Evolutionary conservation across 306 rosid species (phyloP).

Genomic region (Gastrolobium bilobum): DNA sequence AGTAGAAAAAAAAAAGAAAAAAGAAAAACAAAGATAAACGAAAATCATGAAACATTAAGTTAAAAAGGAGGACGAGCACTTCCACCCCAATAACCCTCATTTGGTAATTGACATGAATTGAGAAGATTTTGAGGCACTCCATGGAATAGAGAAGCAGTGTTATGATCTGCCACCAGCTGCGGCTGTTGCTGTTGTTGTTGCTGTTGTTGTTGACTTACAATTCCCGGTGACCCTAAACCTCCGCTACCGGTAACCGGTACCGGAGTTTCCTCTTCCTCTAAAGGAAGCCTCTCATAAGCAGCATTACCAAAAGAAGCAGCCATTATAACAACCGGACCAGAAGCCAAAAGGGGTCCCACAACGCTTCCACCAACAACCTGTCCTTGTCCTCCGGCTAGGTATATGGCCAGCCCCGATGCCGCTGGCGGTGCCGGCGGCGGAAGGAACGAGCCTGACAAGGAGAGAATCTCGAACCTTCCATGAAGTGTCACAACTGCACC

Average conservation of each 20-base stretch:
- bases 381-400: constrained; percentile 89
- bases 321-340: constrained; percentile 92
- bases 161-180: constrained; percentile 68
- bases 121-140: constrained; percentile 88
- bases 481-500: constrained; percentile 89
- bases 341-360: constrained; percentile 79
- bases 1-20: neutral
- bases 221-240: constrained; percentile 71
- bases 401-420: constrained; percentile 79
- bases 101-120: constrained; percentile 83
- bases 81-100: constrained; percentile 86
- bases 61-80: constrained; percentile 79
- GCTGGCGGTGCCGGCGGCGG: constrained; percentile 95
- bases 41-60: constrained; percentile 45
- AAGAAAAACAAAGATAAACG: constrained; percentile 41
- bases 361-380: constrained; percentile 93
- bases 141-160: constrained; percentile 62
- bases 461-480: constrained; percentile 88
- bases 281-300: constrained; percentile 90
- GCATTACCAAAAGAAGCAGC: constrained; percentile 96
- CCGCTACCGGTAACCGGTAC: constrained; percentile 54
- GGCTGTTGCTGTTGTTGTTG: constrained; percentile 55
- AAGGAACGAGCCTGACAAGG: constrained; percentile 83
- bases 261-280: constrained; percentile 75
- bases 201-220: constrained; percentile 59